phyloP scores from a whole-genome alignment of 768 basidiomycete species.

The Collybia sordida region DNA sequence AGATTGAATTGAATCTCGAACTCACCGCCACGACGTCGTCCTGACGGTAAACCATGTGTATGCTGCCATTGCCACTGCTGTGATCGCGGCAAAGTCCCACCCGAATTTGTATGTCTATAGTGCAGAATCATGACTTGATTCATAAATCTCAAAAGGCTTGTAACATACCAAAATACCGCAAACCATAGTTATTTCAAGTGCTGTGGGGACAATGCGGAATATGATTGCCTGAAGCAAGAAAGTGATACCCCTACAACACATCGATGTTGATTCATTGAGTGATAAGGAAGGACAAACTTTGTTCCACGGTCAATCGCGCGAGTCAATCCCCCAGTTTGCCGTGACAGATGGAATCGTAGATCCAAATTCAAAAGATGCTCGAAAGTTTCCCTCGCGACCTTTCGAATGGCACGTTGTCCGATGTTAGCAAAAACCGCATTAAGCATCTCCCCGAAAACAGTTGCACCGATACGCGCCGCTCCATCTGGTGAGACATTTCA shows the following conservation, averaged over 20 bases:
- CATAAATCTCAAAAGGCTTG: background rate
- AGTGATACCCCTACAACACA: conserved; percentile 76
- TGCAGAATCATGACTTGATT: background rate
- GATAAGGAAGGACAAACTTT: conserved; percentile 57
- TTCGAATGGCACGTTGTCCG: conserved; percentile 90
- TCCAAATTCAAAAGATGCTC: conserved; percentile 90
- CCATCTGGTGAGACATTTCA: conserved; percentile 60
- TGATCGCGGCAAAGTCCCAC: conserved; percentile 94
- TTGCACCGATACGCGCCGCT: conserved; percentile 84
- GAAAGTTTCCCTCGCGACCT: conserved; percentile 95
- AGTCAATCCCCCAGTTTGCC: conserved; percentile 95
- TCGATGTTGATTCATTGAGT: conserved; percentile 1
- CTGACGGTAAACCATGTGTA: conserved; percentile 98
- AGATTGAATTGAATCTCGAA: background rate
- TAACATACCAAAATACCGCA: conserved; percentile 90
- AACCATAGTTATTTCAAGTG: conserved; percentile 93
- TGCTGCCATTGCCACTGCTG: conserved; percentile 76
- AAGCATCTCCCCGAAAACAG: conserved; percentile 86
- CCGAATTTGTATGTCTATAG: conserved; percentile 94
- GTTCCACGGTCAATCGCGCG: conserved; percentile 97
- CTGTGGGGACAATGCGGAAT: conserved; percentile 94
- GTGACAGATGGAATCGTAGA: conserved; percentile 85
- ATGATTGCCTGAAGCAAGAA: conserved; percentile 92
- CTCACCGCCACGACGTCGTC: conserved; percentile 94
- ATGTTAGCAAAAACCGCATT: conserved; percentile 97